Evolutionary conservation across 345 rosid species (phyloP), one percentile per base, ranked within the genome.

Genomic region (Passiflora organensis): DNA sequence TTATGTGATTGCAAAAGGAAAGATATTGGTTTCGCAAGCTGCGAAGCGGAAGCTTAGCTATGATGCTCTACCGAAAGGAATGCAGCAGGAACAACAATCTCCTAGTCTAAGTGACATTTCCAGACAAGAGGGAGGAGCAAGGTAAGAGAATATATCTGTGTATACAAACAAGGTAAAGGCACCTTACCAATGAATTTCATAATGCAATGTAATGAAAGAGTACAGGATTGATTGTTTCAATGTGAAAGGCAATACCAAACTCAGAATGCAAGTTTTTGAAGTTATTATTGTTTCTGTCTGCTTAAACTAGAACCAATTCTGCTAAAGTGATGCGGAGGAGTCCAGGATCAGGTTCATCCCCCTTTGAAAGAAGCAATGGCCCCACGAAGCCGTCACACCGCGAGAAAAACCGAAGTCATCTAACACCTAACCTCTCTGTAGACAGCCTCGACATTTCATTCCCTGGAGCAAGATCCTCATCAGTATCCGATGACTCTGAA

Each of bases 1-100:
- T 4, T 87, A 74, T 39, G 85, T 91, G 10, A 84, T 91, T 63
- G 62, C 81, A n/a, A 87, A 87, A 68, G 96, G 98, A 60, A 91
- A 82, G 76, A 59, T 84, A 18, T 38, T 65, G 8, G 63, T 89
- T 2, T 65, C 71, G 5, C 53, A 75, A 48, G 60, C 78, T 11
- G 88, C 96, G 13, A 87, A 72, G 20, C 73, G 88, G 22, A 63
- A 65, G 21, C 72, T 73, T 49, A 67, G 76, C 14, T 79, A 75
- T 62, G 65, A 76, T 32, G n/a, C 63, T 25, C 95, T 82, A 13
- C 86, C 89, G 37, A 85, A 71, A 67, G 60, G 43, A 19, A 36
- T 72, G 5, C 47, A 38, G 4, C 32, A 60, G 4, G 67, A 61
- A 10, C 55, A 68, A 54, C 74, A 65, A 24, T 56, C 56, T 41